Percentiles rank a stretch among this genome's conserved stretches.
These are phyloP conservation scores for Chytriomyces confervae DNA, from an alignment of 192 early-diverging fungal genomes.

Conservation along the genomic window DNA sequence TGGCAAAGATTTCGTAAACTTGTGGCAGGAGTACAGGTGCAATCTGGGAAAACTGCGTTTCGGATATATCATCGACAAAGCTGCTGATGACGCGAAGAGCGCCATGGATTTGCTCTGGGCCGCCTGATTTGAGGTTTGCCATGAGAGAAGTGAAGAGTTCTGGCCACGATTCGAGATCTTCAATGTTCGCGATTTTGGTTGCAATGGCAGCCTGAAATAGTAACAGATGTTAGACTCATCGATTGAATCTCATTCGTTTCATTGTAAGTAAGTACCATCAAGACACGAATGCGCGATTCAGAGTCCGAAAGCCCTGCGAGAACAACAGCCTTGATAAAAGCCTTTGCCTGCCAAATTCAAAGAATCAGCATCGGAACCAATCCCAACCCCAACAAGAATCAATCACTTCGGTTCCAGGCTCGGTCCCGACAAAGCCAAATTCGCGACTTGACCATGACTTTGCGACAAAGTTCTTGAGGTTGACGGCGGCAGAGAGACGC, in stretches of 20 bases:
- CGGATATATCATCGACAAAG: slow-evolving; percentile 87
- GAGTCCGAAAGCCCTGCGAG: slow-evolving; percentile 66
- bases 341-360: slow-evolving; percentile 46
- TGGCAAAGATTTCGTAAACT: slow-evolving; percentile 76
- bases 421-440: slow-evolving; percentile 21
- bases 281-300: slow-evolving; percentile 68
- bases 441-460: slow-evolving; percentile 14
- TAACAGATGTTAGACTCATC: slow-evolving; percentile 20
- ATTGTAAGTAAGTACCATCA: slow-evolving; percentile 61
- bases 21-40: slow-evolving; percentile 83
- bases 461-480: slow-evolving; percentile 18
- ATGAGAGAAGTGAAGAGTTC: slow-evolving; percentile 76
- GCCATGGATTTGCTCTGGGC: slow-evolving; percentile 79
- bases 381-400: neutral
- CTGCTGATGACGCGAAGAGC: slow-evolving; percentile 87
- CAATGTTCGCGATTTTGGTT: slow-evolving; percentile 87
- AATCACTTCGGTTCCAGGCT: slow-evolving; percentile 1
- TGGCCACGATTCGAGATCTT: slow-evolving; percentile 95
- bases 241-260: no score
- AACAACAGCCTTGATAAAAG: slow-evolving; percentile 60
- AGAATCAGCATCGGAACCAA: neutral
- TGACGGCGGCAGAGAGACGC: slow-evolving; percentile 21
- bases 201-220: slow-evolving; percentile 73
- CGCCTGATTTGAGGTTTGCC: slow-evolving; percentile 56
- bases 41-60: slow-evolving; percentile 82